phyloP scores from a whole-genome alignment of 106 monocot genomes.

The Dactylorhiza incarnata region DNA sequence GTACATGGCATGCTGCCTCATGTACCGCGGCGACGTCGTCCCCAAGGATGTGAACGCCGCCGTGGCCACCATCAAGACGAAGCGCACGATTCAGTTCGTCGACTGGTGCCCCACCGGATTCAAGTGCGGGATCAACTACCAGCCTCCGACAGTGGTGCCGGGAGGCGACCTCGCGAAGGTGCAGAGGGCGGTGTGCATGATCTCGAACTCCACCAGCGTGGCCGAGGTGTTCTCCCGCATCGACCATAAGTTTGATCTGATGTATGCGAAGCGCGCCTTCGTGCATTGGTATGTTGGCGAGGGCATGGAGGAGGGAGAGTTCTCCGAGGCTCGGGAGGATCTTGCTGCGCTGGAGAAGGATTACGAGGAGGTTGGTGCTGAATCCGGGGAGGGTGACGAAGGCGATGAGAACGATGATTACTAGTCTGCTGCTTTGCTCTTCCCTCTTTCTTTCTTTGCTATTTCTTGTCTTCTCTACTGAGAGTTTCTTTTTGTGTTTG shows the following conservation, averaged over 20 bases:
- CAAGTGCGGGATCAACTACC: slow-evolving; percentile 95
- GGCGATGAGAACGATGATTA: slow-evolving; percentile 42
- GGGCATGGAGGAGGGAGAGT: slow-evolving; percentile 94
- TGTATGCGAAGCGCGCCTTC: slow-evolving; percentile 88
- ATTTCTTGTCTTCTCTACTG: no score
- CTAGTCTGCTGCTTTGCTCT: background rate
- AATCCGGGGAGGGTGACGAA: slow-evolving; percentile 50
- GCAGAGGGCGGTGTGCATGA: slow-evolving; percentile 83
- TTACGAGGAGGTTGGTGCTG: slow-evolving; percentile 87
- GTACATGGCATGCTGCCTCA: slow-evolving; percentile 91
- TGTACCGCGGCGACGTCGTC: slow-evolving; percentile 92
- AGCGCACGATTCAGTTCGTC: slow-evolving; percentile 85
- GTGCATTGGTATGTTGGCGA: slow-evolving; percentile 97
- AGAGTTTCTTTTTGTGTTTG: no score
- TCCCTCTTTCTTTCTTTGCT: no score
- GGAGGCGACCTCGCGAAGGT: slow-evolving; percentile 83
- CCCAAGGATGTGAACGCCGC: slow-evolving; percentile 96
- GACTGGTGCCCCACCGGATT: slow-evolving; percentile 96
- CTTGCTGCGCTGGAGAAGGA: slow-evolving; percentile 88
- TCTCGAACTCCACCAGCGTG: slow-evolving; percentile 90
- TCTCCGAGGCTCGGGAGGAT: slow-evolving; percentile 82
- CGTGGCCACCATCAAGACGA: slow-evolving; percentile 84
- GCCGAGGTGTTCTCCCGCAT: slow-evolving; percentile 92
- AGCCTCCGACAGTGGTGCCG: slow-evolving; percentile 79
- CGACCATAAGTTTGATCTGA: slow-evolving; percentile 88